A percentile compares a stretch with the other conserved stretches of the same genome.
phyloP scores from a whole-genome alignment of 2,329 filamentous ascomycete species.

The Nigrospora oryzae region DNA sequence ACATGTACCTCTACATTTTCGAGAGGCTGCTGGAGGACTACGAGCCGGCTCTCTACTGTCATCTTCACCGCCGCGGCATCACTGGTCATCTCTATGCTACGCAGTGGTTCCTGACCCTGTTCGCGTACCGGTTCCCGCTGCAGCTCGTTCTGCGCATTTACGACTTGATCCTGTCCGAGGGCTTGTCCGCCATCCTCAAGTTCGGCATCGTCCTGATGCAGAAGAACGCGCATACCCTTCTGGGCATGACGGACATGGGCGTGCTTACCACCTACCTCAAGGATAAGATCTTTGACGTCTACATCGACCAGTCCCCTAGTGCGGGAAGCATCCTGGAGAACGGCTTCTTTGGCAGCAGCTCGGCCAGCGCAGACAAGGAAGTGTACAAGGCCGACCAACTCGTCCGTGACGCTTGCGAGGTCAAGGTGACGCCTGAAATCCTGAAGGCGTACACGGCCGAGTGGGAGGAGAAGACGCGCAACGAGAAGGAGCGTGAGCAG shows the following conservation, averaged over 20 bases:
- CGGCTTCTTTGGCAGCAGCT: conserved; percentile 92
- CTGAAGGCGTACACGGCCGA: conserved; percentile 74
- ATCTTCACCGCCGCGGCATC: conserved; percentile 80
- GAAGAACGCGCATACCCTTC: conserved; percentile 72
- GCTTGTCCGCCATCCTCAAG: conserved; percentile 84
- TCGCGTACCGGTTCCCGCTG: conserved; percentile 93
- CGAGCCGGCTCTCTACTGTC: conserved; percentile 90
- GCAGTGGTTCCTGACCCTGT: conserved; percentile 98
- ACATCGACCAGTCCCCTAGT: conserved; percentile 89
- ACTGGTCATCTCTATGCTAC: conserved; percentile 91
- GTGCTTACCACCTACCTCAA: conserved; percentile 84
- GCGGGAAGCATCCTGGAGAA: conserved; percentile 91
- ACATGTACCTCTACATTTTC: conserved; percentile 90
- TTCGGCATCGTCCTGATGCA: conserved; percentile 96
- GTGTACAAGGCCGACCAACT: conserved; percentile 91
- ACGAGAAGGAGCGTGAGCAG: conserved; percentile 71
- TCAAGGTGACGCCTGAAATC: conserved; percentile 76
- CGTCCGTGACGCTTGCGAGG: conserved; percentile 82
- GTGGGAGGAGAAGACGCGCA: conserved; percentile 85
- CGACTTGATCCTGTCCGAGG: conserved; percentile 88
- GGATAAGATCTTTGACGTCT: conserved; percentile 90
- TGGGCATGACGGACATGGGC: conserved; percentile 85
- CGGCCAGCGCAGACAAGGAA: conserved; percentile 84
- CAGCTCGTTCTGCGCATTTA: conserved; percentile 96
- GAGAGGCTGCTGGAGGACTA: conserved; percentile 88